phyloP scores from a whole-genome alignment of 176 grass and related monocot species.

The Carex pumila region DNA sequence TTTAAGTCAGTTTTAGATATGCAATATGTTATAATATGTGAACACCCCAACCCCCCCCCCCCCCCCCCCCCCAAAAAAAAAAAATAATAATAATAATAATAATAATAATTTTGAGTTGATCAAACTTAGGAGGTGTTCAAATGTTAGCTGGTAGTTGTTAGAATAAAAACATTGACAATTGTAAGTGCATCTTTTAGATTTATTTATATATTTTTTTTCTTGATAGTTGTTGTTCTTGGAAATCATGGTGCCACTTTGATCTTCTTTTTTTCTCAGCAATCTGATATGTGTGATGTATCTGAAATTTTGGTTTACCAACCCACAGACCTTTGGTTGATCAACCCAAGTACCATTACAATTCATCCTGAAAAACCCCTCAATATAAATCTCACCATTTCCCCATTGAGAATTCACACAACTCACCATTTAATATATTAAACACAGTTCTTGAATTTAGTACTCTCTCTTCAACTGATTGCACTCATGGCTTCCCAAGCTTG shows the following conservation, averaged over 20 bases:
- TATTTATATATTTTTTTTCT: background rate
- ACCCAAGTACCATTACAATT: background rate
- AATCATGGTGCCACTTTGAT: background rate
- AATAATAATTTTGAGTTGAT: background rate
- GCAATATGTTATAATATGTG: too few relatives aligned
- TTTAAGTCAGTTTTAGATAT: too few relatives aligned
- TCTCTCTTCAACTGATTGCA: background rate
- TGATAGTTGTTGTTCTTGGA: background rate
- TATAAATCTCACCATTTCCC: background rate
- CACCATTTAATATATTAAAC: background rate
- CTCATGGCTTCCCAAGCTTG: slow-evolving; percentile 35
- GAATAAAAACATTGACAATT: background rate
- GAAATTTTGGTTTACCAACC: background rate
- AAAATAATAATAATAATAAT: too few relatives aligned
- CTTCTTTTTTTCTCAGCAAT: background rate
- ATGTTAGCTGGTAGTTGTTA: background rate
- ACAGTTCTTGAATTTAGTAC: background rate
- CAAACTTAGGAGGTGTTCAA: background rate
- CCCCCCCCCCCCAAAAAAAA: too few relatives aligned
- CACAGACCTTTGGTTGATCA: background rate
- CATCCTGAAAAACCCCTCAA: background rate
- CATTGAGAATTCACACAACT: background rate
- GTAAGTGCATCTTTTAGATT: background rate
- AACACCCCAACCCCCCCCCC: too few relatives aligned
- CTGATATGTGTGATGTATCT: background rate